Percentiles rank a stretch among this genome's conserved stretches.
These are phyloP conservation scores for Tuber calosporum DNA, from an alignment of 495 filamentous ascomycete species.

Conservation along the genomic window DNA sequence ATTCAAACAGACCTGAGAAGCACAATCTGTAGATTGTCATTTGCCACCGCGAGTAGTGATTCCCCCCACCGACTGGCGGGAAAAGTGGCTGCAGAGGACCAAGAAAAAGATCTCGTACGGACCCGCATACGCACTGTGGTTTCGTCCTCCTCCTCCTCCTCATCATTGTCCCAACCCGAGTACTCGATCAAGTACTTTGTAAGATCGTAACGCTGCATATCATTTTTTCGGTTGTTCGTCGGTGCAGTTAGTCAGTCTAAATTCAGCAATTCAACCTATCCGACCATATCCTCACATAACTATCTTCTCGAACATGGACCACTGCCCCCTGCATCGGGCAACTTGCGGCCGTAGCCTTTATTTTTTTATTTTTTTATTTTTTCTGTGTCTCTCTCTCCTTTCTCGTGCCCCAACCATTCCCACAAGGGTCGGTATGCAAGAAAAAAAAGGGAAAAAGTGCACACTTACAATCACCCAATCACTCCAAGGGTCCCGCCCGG, in stretches of 20 bases:
- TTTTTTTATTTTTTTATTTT: neutral
- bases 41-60: constrained; percentile 44
- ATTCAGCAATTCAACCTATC: neutral
- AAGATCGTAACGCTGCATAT: constrained; percentile 34
- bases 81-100: constrained; percentile 38
- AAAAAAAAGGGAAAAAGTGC: constrained; percentile 38
- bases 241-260: neutral
- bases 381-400: neutral
- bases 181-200: constrained; percentile 36
- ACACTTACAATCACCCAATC: constrained; percentile 40
- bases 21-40: constrained; percentile 46
- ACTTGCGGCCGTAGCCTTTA: neutral
- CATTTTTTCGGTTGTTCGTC: neutral
- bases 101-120: constrained; percentile 43
- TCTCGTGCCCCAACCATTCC: neutral
- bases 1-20: constrained; percentile 39
- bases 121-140: constrained; percentile 29
- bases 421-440: constrained; percentile 11
- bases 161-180: constrained; percentile 25
- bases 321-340: constrained; percentile 2
- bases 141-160: constrained; percentile 24
- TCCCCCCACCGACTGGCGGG: constrained; percentile 29
- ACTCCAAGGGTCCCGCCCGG: constrained; percentile 32
- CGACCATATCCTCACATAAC: neutral
- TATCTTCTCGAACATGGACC: constrained; percentile 4